Conservation (phyloP, 305 asterid genomes). For the Fraxinus nigra region DNA sequence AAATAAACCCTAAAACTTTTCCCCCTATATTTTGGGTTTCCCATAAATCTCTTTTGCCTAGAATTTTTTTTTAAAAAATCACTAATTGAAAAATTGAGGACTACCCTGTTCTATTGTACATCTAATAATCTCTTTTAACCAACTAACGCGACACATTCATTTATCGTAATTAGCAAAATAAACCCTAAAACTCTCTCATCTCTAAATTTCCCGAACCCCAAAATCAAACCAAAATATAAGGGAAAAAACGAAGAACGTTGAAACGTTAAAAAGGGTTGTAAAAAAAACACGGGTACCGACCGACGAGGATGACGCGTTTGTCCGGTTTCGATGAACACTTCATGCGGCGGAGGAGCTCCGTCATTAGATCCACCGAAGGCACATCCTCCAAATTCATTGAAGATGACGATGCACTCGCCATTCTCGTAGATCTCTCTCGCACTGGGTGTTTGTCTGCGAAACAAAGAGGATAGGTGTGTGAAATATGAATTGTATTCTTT, state of each 20-base stretch:
- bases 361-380: constrained; percentile 61
- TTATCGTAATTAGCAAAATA: not conserved
- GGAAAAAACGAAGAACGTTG: not conserved
- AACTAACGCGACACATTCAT: not conserved
- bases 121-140: not conserved
- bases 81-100: not conserved
- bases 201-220: not conserved
- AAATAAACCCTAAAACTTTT: not conserved
- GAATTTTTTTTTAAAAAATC: not conserved
- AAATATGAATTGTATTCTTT: not conserved
- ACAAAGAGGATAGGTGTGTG: not conserved
- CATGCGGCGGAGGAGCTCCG: constrained; percentile 75
- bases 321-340: constrained; percentile 62
- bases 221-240: not conserved
- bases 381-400: constrained; percentile 50
- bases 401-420: not conserved
- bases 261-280: not conserved
- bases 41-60: not conserved
- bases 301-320: constrained; percentile 69
- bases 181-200: not conserved
- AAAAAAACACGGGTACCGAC: constrained; percentile 20
- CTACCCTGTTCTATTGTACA: not conserved
- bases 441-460: not conserved
- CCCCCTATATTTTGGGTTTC: not conserved
- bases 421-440: not conserved